Conservation (phyloP, 2,329 filamentous ascomycete species). For the Cadophora gregata region DNA sequence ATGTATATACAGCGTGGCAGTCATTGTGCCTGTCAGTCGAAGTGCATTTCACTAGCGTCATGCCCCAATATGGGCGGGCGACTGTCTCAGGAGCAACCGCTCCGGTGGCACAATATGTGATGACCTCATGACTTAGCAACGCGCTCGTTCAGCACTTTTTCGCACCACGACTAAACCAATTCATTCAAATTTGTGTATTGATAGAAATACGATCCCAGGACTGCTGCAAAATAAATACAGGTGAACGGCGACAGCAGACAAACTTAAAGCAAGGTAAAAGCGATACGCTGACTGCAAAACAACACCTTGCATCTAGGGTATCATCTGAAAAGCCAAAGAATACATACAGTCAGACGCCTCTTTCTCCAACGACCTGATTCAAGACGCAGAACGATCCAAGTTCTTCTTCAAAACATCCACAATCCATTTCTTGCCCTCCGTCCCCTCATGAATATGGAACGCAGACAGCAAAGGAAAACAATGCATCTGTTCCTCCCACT, state of each 20-base stretch:
- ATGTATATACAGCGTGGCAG: neutral
- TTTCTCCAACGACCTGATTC: too few species aligned
- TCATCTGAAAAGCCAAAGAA: neutral
- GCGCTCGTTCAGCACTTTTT: neutral
- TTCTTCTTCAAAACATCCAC: constrained; percentile 22
- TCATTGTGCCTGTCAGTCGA: neutral
- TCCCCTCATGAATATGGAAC: constrained; percentile 29
- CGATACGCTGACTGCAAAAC: neutral
- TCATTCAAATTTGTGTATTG: too few species aligned
- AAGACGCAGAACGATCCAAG: neutral
- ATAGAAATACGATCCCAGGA: too few species aligned
- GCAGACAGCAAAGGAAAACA: constrained; percentile 33
- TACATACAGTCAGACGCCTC: too few species aligned
- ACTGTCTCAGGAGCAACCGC: neutral
- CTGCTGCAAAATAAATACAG: too few species aligned
- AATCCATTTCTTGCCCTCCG: constrained; percentile 30
- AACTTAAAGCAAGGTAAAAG: too few species aligned
- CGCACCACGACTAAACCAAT: neutral
- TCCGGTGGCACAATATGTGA: neutral
- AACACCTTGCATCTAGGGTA: neutral
- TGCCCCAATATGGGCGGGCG: neutral
- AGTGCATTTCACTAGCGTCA: neutral
- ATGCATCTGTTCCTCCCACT: constrained; percentile 38
- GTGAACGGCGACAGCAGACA: too few species aligned
- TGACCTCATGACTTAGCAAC: constrained; percentile 1